Evolutionary conservation across 352 stramenopile genomes (phyloP), one percentile per base, ranked within the genome.

Genomic region (Phytophthora boehmeriae): DNA sequence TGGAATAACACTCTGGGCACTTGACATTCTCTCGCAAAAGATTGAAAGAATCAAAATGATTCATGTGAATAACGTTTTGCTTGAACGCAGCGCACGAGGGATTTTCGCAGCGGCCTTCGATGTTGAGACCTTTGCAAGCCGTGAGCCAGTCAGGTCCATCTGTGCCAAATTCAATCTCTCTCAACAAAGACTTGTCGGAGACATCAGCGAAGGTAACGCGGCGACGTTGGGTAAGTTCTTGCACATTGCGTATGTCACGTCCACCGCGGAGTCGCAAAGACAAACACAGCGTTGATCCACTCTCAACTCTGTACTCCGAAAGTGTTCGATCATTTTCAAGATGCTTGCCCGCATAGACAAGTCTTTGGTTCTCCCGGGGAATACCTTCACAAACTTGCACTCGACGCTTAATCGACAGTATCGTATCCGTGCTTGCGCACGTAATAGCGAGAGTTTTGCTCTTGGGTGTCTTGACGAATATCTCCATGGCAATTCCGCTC

Each of bases 71-170:
- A 14, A 77, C 8, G 45, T 60, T 41, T 1, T 68, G 3, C 2
- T 23, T 13, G 54, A 54, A 76, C 5, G 68, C 71, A 14, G 0
- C 13, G 27, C 67, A 80, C 0, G 17, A 14, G 2, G 0, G 13
- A n/a, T 54, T 72, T 4, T 6, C 30, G 43, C 63, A 80, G 14
- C 11, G 22, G 4, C 71, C 71, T 66, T 75, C 68, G 42, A 80
- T 68, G 19, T 77, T 75, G 1, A 80, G 44, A 2, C 71, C 58
- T 60, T 60, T 53, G 9, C 0, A 11, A 22, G 27, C 47, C 14
- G 13, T 6, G 1, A 46, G 54, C 66, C 61, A 75, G 9, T 25
- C 9, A 1, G 61, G 60, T 13, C 42, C 65, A 4, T 25, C 14
- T 0, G 10, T 14, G 16, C n/a, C 54, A 41, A 75, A 75, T 4